Percentiles rank a stretch among this genome's conserved stretches.
Conservation (phyloP, 306 rosid genomes). For the Lathyrus tuberosus region DNA sequence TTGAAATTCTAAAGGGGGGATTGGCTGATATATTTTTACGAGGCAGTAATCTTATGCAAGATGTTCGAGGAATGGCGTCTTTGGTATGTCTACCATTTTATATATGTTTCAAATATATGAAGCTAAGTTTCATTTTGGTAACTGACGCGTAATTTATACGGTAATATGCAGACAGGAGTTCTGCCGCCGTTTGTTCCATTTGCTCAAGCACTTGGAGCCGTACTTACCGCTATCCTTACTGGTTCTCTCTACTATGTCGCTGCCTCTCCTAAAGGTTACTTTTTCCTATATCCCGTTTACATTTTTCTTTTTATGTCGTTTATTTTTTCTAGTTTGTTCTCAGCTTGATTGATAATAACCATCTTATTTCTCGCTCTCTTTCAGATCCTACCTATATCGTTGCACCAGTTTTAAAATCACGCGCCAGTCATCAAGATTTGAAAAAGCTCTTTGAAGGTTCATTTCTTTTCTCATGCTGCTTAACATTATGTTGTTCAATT, state of each 20-base stretch:
- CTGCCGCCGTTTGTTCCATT: conserved; percentile 93
- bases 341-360: conserved; percentile 16
- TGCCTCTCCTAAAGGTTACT: conserved; percentile 89
- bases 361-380: conserved; percentile 22
- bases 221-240: conserved; percentile 83
- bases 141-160: conserved; percentile 35
- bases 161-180: conserved; percentile 70
- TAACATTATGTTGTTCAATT: background rate
- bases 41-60: conserved; percentile 71
- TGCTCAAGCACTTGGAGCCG: conserved; percentile 98
- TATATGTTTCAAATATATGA: conserved; percentile 7
- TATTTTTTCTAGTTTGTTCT: conserved; percentile 5
- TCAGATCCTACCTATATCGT: conserved; percentile 90
- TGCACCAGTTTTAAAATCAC: conserved; percentile 85
- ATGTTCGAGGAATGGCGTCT: conserved; percentile 90
- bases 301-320: conserved; percentile 5
- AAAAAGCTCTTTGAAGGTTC: conserved; percentile 91
- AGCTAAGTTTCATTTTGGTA: conserved; percentile 16
- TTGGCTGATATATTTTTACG: conserved; percentile 85
- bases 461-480: background rate
- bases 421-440: conserved; percentile 72
- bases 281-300: background rate
- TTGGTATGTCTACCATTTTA: conserved; percentile 52
- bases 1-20: conserved; percentile 66
- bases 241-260: conserved; percentile 93